Evolutionary conservation across 768 basidiomycete genomes (phyloP).

Genomic region (Tulasnella sp.): DNA sequence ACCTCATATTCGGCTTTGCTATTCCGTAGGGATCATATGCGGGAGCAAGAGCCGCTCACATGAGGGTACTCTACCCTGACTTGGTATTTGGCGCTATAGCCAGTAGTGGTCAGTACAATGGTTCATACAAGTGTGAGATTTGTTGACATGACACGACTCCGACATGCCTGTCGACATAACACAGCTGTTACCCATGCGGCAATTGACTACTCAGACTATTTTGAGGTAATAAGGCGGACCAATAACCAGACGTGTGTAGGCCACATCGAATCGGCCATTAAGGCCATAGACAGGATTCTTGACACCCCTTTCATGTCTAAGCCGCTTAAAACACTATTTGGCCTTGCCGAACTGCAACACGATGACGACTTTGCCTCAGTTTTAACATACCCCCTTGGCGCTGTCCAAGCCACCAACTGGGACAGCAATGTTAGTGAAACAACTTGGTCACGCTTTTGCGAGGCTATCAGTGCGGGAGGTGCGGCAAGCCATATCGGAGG

Average conservation of each 20-base stretch:
- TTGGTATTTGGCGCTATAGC: constrained; percentile 85
- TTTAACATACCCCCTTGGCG: constrained; percentile 50
- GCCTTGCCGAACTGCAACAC: constrained; percentile 49
- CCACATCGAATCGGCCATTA: constrained; percentile 44
- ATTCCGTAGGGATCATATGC: constrained; percentile 65
- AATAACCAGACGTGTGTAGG: constrained; percentile 33
- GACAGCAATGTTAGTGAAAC: constrained; percentile 51
- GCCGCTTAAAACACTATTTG: constrained; percentile 62
- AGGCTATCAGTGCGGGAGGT: constrained; percentile 29
- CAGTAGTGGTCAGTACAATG: constrained; percentile 43
- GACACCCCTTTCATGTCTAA: constrained; percentile 33
- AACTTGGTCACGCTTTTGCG: constrained; percentile 37
- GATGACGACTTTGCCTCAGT: constrained; percentile 69
- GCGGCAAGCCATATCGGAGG: constrained; percentile 34
- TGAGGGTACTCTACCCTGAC: constrained; percentile 75
- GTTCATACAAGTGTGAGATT: neutral
- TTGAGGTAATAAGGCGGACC: constrained; percentile 15
- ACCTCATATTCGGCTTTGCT: constrained; percentile 1
- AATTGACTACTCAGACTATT: constrained; percentile 51
- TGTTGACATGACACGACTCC: neutral
- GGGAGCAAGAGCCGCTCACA: constrained; percentile 85
- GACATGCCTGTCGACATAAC: neutral
- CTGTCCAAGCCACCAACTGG: constrained; percentile 84
- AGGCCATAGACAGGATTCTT: constrained; percentile 50
- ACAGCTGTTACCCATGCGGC: constrained; percentile 74